A percentile compares a stretch with the other conserved stretches of the same genome.
Evolutionary conservation across 2,329 filamentous ascomycete species (phyloP).

Genomic region (Ophiostoma australiae): DNA sequence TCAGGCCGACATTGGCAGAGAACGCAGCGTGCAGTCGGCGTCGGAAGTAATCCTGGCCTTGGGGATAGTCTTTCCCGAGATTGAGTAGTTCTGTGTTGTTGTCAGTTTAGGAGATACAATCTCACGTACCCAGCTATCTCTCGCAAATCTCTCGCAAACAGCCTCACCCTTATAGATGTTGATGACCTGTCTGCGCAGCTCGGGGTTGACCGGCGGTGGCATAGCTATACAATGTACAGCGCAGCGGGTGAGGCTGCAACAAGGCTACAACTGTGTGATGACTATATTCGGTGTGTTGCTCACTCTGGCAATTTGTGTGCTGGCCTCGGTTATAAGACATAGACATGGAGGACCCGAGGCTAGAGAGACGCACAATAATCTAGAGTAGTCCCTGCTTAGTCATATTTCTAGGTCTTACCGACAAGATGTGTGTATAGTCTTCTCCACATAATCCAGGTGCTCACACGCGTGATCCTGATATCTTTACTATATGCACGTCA

Average conservation of each 20-base stretch:
- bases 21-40: conserved; percentile 81
- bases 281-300: neutral
- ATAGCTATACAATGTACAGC: conserved; percentile 5
- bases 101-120: neutral
- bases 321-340: conserved; percentile 9
- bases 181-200: conserved; percentile 73
- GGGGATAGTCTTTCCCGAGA: conserved; percentile 79
- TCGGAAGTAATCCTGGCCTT: conserved; percentile 76
- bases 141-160: neutral
- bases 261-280: neutral
- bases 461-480: neutral
- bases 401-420: too few species aligned
- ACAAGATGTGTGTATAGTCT: neutral
- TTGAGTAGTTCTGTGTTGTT: conserved; percentile 65
- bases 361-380: neutral
- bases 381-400: too few species aligned
- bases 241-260: neutral
- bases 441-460: neutral
- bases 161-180: conserved; percentile 76
- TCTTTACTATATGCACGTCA: neutral
- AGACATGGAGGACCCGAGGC: neutral
- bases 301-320: neutral
- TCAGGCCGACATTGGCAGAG: conserved; percentile 63
- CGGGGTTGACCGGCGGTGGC: conserved; percentile 43
- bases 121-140: neutral